Conservation (phyloP, 2,329 filamentous ascomycete species). For the Colletotrichum orbiculare region DNA sequence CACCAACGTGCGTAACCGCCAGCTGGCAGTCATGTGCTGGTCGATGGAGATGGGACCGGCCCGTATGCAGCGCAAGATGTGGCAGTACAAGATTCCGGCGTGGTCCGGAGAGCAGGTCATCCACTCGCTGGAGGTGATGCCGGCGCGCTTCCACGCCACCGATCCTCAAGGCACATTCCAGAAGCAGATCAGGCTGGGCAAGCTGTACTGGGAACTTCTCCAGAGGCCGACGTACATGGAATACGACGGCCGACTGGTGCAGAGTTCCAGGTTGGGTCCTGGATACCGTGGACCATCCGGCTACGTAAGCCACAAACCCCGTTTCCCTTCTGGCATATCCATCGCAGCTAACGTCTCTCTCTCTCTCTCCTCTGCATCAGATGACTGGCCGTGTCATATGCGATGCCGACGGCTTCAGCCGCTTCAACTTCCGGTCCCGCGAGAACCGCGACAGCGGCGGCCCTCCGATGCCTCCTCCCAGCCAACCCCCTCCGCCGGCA, state of each 20-base stretch:
- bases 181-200: slow-evolving; percentile 54
- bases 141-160: slow-evolving; percentile 55
- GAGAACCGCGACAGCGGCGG: slow-evolving; percentile 33
- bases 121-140: slow-evolving; percentile 52
- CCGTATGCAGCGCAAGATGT: slow-evolving; percentile 51
- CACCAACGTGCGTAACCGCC: not conserved
- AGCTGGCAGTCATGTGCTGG: slow-evolving; percentile 51
- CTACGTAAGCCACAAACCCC: slow-evolving; percentile 36
- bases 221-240: slow-evolving; percentile 59
- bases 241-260: slow-evolving; percentile 55
- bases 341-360: no score
- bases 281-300: slow-evolving; percentile 45
- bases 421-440: slow-evolving; percentile 45
- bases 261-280: slow-evolving; percentile 40
- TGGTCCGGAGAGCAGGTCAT: slow-evolving; percentile 59
- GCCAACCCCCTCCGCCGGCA: slow-evolving; percentile 29
- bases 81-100: slow-evolving; percentile 47
- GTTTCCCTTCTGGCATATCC: no score
- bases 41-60: slow-evolving; percentile 50
- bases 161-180: slow-evolving; percentile 48
- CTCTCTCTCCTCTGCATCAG: not conserved
- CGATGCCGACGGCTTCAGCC: slow-evolving; percentile 54
- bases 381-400: slow-evolving; percentile 56
- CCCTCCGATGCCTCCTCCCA: not conserved
- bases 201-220: slow-evolving; percentile 59